These are phyloP conservation scores for Micractinium conductrix DNA, from an alignment of 139 green algal species.

Conservation along the genomic window DNA sequence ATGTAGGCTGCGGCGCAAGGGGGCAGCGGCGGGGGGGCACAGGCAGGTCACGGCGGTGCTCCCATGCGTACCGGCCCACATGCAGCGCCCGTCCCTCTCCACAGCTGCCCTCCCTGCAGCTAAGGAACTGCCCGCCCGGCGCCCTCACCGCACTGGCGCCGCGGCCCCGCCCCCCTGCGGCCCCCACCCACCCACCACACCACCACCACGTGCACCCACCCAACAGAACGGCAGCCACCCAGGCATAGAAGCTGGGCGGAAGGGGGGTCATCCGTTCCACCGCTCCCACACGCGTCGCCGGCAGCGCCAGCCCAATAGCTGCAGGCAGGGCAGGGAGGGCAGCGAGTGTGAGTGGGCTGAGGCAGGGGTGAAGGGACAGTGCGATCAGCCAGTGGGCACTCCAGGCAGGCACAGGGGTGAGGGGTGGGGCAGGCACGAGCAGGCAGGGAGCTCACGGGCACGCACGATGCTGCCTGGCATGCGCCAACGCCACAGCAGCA, in stretches of 20 bases:
- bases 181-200: background rate
- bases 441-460: background rate
- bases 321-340: background rate
- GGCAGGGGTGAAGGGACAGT: background rate
- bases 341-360: background rate
- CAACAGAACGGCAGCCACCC: background rate
- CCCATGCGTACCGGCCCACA: background rate
- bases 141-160: too few relatives aligned
- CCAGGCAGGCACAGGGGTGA: background rate
- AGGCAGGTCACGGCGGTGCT: background rate
- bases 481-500: too few relatives aligned
- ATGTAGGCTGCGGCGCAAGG: background rate
- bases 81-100: background rate
- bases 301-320: constrained; percentile 33
- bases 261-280: constrained; percentile 5
- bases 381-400: background rate
- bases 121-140: too few relatives aligned
- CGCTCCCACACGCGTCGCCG: constrained; percentile 16
- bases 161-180: too few relatives aligned
- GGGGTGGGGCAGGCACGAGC: background rate
- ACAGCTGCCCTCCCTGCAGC: background rate
- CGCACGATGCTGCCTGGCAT: too few relatives aligned
- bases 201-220: background rate
- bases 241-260: constrained; percentile 36
- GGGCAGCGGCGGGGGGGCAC: background rate